A percentile compares a stretch with the other conserved stretches of the same genome.
These are phyloP conservation scores for Lobosporangium transversale DNA, from an alignment of 192 early-diverging fungal species.

Conservation along the genomic window DNA sequence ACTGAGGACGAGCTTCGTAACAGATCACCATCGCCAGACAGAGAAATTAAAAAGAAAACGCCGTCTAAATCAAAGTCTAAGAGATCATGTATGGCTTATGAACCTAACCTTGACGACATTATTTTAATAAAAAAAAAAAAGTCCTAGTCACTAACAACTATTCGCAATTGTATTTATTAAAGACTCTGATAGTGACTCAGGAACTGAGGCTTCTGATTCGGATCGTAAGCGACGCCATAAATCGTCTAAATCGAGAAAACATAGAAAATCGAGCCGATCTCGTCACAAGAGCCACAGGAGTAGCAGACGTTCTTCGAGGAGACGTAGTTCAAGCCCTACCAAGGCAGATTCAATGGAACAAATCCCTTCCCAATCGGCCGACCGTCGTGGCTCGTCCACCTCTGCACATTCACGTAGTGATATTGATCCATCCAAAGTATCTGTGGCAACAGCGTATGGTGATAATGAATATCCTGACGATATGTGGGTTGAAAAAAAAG, in stretches of 20 bases:
- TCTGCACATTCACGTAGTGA: background rate
- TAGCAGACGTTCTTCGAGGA: constrained; percentile 17
- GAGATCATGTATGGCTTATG: constrained; percentile 22
- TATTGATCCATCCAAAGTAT: too few species aligned
- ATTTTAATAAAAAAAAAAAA: too few species aligned
- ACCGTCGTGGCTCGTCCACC: background rate
- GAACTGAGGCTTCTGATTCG: constrained; percentile 31
- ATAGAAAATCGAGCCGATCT: constrained; percentile 30
- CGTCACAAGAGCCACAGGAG: constrained; percentile 24
- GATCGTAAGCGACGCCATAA: constrained; percentile 26
- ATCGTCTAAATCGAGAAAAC: constrained; percentile 33
- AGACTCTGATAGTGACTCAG: constrained; percentile 27
- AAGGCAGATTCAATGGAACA: too few species aligned
- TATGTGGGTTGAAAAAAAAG: constrained; percentile 72
- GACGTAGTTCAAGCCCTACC: constrained; percentile 16
- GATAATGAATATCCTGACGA: constrained; percentile 57
- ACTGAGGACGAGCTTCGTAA: constrained; percentile 62
- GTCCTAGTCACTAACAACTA: too few species aligned
- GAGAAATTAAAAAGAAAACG: constrained; percentile 36
- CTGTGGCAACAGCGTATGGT: constrained; percentile 14
- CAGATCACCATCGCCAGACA: constrained; percentile 28
- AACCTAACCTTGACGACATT: too few species aligned
- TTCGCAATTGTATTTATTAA: too few species aligned
- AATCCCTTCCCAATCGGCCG: too few species aligned
- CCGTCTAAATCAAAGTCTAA: constrained; percentile 24